Conservation (phyloP, 108 stramenopile species). For the Cyclotella cryptica region DNA sequence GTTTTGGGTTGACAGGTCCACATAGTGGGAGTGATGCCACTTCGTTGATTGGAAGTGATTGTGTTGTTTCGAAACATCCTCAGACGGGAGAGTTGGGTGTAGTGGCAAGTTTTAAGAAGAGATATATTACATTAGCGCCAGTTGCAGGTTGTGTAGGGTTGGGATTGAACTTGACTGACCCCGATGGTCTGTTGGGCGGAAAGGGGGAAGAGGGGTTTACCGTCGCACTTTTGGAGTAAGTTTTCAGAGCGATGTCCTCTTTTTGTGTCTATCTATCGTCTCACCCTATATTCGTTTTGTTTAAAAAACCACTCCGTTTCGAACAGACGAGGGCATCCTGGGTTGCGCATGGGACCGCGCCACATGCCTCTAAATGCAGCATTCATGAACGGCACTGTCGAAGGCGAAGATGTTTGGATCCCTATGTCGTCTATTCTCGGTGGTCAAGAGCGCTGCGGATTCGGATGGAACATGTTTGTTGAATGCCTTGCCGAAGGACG, state of each 20-base stretch:
- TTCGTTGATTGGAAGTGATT: constrained; percentile 91
- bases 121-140: constrained; percentile 98
- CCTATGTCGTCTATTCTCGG: constrained; percentile 96
- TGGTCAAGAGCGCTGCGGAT: constrained; percentile 96
- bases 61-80: constrained; percentile 81
- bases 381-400: constrained; percentile 99
- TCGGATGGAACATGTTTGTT: constrained; percentile 99
- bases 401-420: constrained; percentile 98
- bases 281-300: background rate
- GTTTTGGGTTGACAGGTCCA: constrained; percentile 98
- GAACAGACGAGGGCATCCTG: constrained; percentile 84
- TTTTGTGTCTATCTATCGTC: background rate
- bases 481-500: constrained; percentile 99
- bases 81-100: constrained; percentile 94
- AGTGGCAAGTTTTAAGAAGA: constrained; percentile 95
- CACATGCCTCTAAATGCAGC: constrained; percentile 92
- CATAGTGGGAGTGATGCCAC: constrained; percentile 97
- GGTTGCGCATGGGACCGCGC: constrained; percentile 92
- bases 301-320: background rate
- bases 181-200: constrained; percentile 92
- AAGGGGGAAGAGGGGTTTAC: constrained; percentile 94
- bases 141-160: constrained; percentile 97
- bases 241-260: background rate
- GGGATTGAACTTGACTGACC: constrained; percentile 94
- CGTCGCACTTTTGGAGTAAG: constrained; percentile 93